Percentiles rank a stretch among this genome's conserved stretches.
phyloP scores from a whole-genome alignment of 75 land plant species.

The Pseudotsuga menziesii region DNA sequence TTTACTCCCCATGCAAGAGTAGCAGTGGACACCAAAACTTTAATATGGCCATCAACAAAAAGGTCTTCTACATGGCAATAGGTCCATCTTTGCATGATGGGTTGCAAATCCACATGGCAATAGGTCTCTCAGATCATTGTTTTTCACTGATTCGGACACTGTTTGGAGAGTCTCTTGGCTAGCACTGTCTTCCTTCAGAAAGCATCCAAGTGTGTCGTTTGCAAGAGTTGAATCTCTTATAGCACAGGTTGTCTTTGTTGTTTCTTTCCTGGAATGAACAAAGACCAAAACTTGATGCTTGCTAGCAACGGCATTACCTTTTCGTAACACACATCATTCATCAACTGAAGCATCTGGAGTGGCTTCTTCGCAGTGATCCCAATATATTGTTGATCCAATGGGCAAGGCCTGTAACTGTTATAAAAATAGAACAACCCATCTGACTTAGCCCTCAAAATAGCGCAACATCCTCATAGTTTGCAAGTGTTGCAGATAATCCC shows the following conservation, averaged over 20 bases:
- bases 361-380: constrained; percentile 86
- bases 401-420: constrained; percentile 89
- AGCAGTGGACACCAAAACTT: constrained; percentile 91
- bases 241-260: constrained; percentile 85
- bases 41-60: constrained; percentile 56
- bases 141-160: no score
- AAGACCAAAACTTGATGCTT: constrained; percentile 88
- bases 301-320: constrained; percentile 85
- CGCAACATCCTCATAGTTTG: no score
- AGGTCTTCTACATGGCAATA: constrained; percentile 87
- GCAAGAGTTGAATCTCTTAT: constrained; percentile 79
- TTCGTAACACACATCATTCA: constrained; percentile 96
- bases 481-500: no score
- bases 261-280: constrained; percentile 94
- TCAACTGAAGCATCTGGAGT: constrained; percentile 74
- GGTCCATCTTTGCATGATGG: constrained; percentile 91
- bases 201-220: constrained; percentile 46
- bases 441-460: constrained; percentile 59
- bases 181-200: no score
- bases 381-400: constrained; percentile 83
- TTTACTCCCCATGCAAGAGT: constrained; percentile 75
- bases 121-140: constrained; percentile 19
- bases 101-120: constrained; percentile 96
- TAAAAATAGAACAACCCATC: constrained; percentile 86
- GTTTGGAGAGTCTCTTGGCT: no score